A percentile compares a stretch with the other conserved stretches of the same genome.
These are phyloP conservation scores for Picea glauca DNA, from an alignment of 75 land plant species.

Conservation along the genomic window DNA sequence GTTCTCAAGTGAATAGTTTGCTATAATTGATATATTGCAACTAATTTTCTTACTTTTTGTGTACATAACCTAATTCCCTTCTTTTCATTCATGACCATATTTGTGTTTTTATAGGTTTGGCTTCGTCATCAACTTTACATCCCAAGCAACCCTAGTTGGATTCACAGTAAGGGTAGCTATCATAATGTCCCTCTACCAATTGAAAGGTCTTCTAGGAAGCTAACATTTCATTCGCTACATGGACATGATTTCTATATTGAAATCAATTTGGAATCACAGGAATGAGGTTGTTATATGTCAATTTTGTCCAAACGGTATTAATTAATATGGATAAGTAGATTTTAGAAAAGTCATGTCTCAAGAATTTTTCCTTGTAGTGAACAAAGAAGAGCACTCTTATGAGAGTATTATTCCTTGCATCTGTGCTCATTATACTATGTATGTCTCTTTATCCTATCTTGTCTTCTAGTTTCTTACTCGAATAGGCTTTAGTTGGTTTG, in stretches of 20 bases:
- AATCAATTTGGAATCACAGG: constrained; percentile 53
- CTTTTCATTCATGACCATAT: too few relatives aligned
- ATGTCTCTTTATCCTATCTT: neutral
- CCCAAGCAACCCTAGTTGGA: constrained; percentile 80
- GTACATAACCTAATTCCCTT: too few relatives aligned
- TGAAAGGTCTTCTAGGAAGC: constrained; percentile 70
- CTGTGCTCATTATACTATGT: constrained; percentile 38
- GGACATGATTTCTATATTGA: constrained; percentile 59
- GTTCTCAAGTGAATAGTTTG: constrained; percentile 36
- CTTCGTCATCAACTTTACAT: constrained; percentile 76
- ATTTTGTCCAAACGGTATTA: too few relatives aligned
- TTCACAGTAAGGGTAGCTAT: constrained; percentile 86
- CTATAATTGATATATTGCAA: too few relatives aligned
- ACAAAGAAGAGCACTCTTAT: constrained; percentile 42
- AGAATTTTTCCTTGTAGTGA: constrained; percentile 40
- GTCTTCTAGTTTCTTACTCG: neutral
- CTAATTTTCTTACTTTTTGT: too few relatives aligned
- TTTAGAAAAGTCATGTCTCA: too few relatives aligned
- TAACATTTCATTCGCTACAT: constrained; percentile 55
- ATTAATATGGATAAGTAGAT: too few relatives aligned
- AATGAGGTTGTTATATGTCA: constrained; percentile 34
- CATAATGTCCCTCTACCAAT: constrained; percentile 70
- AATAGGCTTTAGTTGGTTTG: neutral
- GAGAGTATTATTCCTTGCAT: constrained; percentile 36
- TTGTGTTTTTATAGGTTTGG: constrained; percentile 50